These are phyloP conservation scores for Claviceps sp. DNA, from an alignment of 2,329 filamentous ascomycete species.

Conservation along the genomic window DNA sequence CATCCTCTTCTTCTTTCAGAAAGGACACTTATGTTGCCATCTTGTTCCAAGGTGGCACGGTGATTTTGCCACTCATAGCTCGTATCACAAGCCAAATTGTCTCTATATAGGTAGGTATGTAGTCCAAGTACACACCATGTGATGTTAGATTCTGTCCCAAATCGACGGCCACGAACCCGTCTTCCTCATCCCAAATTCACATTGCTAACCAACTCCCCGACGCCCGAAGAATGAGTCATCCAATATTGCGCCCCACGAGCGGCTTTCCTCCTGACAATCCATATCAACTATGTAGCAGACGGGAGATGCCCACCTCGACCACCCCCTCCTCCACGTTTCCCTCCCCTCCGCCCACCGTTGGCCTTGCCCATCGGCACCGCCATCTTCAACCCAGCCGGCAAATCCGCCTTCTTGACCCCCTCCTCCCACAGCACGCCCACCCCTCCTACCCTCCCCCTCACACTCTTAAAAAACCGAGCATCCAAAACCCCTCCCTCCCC, in stretches of 20 bases:
- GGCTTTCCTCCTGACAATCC: not conserved
- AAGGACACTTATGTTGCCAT: too few species aligned
- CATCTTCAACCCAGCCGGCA: constrained; percentile 46
- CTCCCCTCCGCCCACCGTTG: constrained; percentile 19
- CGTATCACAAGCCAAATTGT: not conserved
- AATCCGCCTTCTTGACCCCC: constrained; percentile 51
- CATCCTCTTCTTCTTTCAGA: too few species aligned
- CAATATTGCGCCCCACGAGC: too few species aligned
- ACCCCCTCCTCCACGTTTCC: constrained; percentile 23
- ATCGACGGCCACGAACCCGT: not conserved
- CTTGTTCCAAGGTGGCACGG: too few species aligned
- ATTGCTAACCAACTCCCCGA: too few species aligned
- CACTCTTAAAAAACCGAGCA: constrained; percentile 55
- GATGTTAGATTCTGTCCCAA: not conserved
- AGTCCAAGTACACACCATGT: not conserved
- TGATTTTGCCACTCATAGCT: too few species aligned
- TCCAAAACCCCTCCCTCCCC: constrained; percentile 48
- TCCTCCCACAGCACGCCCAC: constrained; percentile 57
- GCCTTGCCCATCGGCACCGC: constrained; percentile 36
- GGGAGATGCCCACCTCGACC: not conserved
- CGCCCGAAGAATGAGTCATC: too few species aligned
- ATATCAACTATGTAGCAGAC: not conserved
- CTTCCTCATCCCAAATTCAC: too few species aligned
- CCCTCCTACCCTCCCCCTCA: constrained; percentile 46
- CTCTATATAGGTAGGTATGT: not conserved